Percentiles rank a stretch among this genome's conserved stretches.
Conservation (phyloP, 2,329 filamentous ascomycete genomes). For the Diaporthe sp. region DNA sequence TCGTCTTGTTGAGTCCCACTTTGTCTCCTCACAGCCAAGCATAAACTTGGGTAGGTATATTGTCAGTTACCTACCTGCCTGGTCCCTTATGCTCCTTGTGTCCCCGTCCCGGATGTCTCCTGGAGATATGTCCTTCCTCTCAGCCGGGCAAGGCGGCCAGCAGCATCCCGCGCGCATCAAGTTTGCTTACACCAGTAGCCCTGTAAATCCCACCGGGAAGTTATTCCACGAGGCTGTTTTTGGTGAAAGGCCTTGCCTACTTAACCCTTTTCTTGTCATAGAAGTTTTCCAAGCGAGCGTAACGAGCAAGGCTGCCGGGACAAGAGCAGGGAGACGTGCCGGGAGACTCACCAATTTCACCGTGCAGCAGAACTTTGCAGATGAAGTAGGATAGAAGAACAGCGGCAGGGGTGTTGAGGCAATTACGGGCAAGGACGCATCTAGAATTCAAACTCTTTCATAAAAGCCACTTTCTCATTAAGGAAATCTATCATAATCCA, state of each 20-base stretch:
- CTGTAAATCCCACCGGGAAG: background rate
- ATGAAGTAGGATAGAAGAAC: too few relatives aligned
- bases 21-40: too few relatives aligned
- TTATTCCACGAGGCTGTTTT: background rate
- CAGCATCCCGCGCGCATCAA: too few relatives aligned
- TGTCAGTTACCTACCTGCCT: too few relatives aligned
- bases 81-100: too few relatives aligned
- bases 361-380: too few relatives aligned
- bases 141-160: too few relatives aligned
- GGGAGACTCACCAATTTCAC: background rate
- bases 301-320: background rate
- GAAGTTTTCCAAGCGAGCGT: too few relatives aligned
- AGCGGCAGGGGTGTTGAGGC: background rate
- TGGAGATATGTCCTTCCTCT: too few relatives aligned
- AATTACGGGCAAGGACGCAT: background rate
- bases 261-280: background rate
- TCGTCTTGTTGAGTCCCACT: too few relatives aligned
- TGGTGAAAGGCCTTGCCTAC: background rate
- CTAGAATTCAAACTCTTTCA: background rate
- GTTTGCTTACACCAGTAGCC: background rate
- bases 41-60: too few relatives aligned
- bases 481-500: slow-evolving; percentile 43
- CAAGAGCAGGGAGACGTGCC: background rate
- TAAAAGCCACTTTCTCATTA: slow-evolving; percentile 40
- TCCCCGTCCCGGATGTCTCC: too few relatives aligned